A percentile compares a stretch with the other conserved stretches of the same genome.
phyloP scores from a whole-genome alignment of 306 rosid genomes.

The Lablab purpureus region DNA sequence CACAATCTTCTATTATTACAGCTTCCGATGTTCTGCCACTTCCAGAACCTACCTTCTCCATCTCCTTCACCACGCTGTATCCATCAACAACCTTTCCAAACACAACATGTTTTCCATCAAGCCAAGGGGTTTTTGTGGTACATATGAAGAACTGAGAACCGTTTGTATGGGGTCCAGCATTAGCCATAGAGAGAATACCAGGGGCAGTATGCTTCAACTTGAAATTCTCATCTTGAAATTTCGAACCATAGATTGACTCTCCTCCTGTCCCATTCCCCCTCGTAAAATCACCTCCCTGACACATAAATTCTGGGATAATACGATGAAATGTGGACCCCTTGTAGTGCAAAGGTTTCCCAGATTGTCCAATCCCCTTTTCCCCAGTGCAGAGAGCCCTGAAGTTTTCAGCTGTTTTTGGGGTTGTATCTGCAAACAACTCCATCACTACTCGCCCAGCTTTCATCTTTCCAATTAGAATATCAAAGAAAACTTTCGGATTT shows the following conservation, averaged over 20 bases:
- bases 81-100: constrained; percentile 92
- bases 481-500: constrained; percentile 88
- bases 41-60: constrained; percentile 80
- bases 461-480: constrained; percentile 72
- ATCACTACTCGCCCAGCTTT: constrained; percentile 83
- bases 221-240: constrained; percentile 81
- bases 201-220: constrained; percentile 77
- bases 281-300: constrained; percentile 92
- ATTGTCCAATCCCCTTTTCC: constrained; percentile 72
- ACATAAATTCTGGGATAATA: constrained; percentile 81
- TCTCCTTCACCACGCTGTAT: constrained; percentile 66
- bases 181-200: constrained; percentile 91
- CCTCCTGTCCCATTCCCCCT: constrained; percentile 90
- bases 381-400: constrained; percentile 91
- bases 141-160: constrained; percentile 93
- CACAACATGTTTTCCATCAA: constrained; percentile 89
- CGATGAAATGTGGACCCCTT: constrained; percentile 85
- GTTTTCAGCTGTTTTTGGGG: constrained; percentile 91
- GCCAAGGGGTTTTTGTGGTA: constrained; percentile 70
- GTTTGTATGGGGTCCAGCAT: constrained; percentile 75
- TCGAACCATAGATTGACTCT: constrained; percentile 80
- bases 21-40: constrained; percentile 61
- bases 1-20: constrained; percentile 86
- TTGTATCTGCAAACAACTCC: constrained; percentile 76
- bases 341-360: constrained; percentile 74